phyloP scores from a whole-genome alignment of 1,139 yeast species.

The Yamadazyma buinensis region DNA sequence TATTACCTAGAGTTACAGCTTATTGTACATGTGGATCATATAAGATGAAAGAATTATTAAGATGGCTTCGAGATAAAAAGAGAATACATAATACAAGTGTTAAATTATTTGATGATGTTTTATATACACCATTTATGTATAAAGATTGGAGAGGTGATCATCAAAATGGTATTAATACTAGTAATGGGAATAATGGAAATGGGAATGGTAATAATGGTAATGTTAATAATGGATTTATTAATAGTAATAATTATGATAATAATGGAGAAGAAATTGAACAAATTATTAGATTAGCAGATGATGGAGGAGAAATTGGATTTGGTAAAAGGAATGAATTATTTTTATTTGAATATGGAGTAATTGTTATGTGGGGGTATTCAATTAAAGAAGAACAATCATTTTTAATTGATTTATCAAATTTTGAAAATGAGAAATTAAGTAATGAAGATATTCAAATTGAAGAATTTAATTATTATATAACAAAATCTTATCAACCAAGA shows the following conservation, averaged over 20 bases:
- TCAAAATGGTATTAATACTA: conserved; percentile 15
- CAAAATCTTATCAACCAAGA: conserved; percentile 90
- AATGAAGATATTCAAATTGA: conserved; percentile 90
- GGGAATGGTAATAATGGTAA: conserved; percentile 14
- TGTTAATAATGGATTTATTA: conserved; percentile 21
- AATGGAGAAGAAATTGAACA: no score
- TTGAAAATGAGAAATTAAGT: conserved; percentile 87
- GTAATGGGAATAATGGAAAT: conserved; percentile 27
- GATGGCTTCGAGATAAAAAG: conserved; percentile 82
- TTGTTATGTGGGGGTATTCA: conserved; percentile 93
- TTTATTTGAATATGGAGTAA: conserved; percentile 91
- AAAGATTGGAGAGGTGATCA: conserved; percentile 67
- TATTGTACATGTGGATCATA: conserved; percentile 95
- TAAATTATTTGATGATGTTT: conserved; percentile 86
- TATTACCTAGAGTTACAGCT: conserved; percentile 87
- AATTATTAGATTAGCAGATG: conserved; percentile 76
- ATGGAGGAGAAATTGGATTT: conserved; percentile 91
- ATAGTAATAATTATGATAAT: conserved; percentile 21
- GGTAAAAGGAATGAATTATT: conserved; percentile 77
- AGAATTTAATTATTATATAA: conserved; percentile 90
- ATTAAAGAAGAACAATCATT: conserved; percentile 80
- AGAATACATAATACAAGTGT: conserved; percentile 76
- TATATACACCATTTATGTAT: conserved; percentile 84
- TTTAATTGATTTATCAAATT: conserved; percentile 75
- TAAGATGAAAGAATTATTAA: conserved; percentile 76